phyloP scores from a whole-genome alignment of 208 protist species.

The Leptomonas seymouri region DNA sequence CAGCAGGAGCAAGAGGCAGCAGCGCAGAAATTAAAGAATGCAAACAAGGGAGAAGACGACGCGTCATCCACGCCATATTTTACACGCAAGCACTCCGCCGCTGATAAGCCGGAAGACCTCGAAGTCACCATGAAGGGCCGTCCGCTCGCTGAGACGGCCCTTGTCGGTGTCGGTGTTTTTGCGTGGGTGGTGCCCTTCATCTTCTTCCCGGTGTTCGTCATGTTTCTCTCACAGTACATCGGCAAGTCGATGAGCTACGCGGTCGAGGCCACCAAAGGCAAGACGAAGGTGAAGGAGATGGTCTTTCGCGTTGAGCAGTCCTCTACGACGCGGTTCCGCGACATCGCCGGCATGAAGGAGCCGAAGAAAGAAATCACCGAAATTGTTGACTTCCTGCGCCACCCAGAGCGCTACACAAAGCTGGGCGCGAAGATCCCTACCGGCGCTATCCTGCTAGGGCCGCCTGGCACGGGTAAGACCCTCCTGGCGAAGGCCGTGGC shows the following conservation, averaged over 20 bases:
- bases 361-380: conserved; percentile 98
- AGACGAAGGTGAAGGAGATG: conserved; percentile 66
- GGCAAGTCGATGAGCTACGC: conserved; percentile 56
- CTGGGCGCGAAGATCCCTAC: conserved; percentile 87
- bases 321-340: conserved; percentile 64
- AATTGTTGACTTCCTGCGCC: conserved; percentile 96
- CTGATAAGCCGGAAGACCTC: conserved; percentile 38
- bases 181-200: conserved; percentile 84
- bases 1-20: conserved; percentile 11
- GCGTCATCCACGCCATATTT: not conserved
- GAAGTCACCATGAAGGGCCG: conserved; percentile 48
- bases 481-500: conserved; percentile 94
- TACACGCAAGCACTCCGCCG: not conserved
- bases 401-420: conserved; percentile 71
- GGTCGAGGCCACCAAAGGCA: conserved; percentile 52
- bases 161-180: conserved; percentile 66
- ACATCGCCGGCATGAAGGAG: conserved; percentile 94
- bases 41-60: not conserved
- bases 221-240: conserved; percentile 73
- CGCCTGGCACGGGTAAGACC: conserved; percentile 95
- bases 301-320: conserved; percentile 59
- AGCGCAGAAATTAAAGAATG: conserved; percentile 1
- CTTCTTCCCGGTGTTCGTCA: conserved; percentile 84
- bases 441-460: conserved; percentile 90
- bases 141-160: conserved; percentile 61